Conservation (phyloP, 768 basidiomycete species). For the Sarcodon aspratus region DNA sequence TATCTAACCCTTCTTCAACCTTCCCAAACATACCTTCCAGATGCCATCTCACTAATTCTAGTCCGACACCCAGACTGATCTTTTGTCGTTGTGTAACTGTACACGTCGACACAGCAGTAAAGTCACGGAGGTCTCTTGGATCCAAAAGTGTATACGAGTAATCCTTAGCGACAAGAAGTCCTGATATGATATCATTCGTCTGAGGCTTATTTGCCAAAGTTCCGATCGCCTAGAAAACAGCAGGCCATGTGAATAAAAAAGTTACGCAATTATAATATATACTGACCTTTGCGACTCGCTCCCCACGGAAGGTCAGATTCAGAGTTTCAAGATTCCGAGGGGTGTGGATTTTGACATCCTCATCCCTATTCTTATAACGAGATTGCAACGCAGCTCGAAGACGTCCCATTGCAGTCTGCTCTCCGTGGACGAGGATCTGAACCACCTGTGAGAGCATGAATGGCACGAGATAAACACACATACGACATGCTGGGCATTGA, state of each 20-base stretch:
- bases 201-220: slow-evolving; percentile 75
- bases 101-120: slow-evolving; percentile 89
- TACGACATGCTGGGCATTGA: slow-evolving; percentile 89
- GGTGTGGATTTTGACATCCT: slow-evolving; percentile 95
- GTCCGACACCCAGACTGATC: slow-evolving; percentile 76
- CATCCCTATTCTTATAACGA: slow-evolving; percentile 83
- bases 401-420: slow-evolving; percentile 90
- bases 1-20: slow-evolving; percentile 37
- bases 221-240: slow-evolving; percentile 69
- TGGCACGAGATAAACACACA: slow-evolving; percentile 16
- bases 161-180: slow-evolving; percentile 90
- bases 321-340: slow-evolving; percentile 90
- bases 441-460: not conserved
- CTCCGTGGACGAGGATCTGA: slow-evolving; percentile 95
- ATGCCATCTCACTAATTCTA: slow-evolving; percentile 92
- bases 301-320: slow-evolving; percentile 84
- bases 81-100: slow-evolving; percentile 81
- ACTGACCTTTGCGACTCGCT: slow-evolving; percentile 87
- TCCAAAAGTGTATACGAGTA: slow-evolving; percentile 96
- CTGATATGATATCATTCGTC: slow-evolving; percentile 67
- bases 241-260: not conserved
- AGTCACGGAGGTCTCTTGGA: slow-evolving; percentile 87
- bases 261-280: not conserved
- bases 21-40: slow-evolving; percentile 76
- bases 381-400: slow-evolving; percentile 83